Percentiles rank a stretch among this genome's conserved stretches.
Conservation (phyloP, 2,329 filamentous ascomycete species). For the Fusarium sororula region DNA sequence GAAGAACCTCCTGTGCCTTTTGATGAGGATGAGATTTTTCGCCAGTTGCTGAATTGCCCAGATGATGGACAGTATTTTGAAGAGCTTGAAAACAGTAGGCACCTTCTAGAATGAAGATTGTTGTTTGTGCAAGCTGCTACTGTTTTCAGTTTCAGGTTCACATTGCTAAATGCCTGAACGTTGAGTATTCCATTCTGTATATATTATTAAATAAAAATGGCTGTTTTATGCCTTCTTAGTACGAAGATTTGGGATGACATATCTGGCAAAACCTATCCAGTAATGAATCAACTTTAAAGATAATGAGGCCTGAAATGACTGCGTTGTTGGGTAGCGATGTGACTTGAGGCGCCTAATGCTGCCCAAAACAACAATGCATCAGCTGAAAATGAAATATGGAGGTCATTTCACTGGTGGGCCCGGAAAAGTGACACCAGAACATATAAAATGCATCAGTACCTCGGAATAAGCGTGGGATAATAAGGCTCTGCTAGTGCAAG, state of each 20-base stretch:
- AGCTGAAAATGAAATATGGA: too few relatives aligned
- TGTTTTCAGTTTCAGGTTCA: neutral
- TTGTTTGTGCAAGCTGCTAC: too few relatives aligned
- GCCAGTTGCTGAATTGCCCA: neutral
- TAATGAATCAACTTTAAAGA: too few relatives aligned
- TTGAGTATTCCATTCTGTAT: neutral
- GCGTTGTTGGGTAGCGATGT: too few relatives aligned
- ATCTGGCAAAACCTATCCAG: too few relatives aligned
- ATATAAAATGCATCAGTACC: too few relatives aligned
- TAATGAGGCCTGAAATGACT: neutral
- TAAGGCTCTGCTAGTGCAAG: neutral
- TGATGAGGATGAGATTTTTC: accelerated
- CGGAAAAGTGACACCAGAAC: neutral
- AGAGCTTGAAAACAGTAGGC: neutral
- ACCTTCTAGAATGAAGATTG: neutral
- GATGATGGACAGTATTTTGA: neutral
- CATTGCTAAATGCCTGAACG: neutral
- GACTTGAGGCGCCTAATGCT: neutral
- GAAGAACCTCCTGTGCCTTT: neutral
- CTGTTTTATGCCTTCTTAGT: too few relatives aligned
- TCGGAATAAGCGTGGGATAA: neutral
- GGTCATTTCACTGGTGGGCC: too few relatives aligned
- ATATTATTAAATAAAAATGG: too few relatives aligned
- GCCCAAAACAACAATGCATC: neutral
- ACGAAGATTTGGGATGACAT: too few relatives aligned